These are phyloP conservation scores for Phoma sp. DNA, from an alignment of 2,329 filamentous ascomycete genomes.

Conservation along the genomic window DNA sequence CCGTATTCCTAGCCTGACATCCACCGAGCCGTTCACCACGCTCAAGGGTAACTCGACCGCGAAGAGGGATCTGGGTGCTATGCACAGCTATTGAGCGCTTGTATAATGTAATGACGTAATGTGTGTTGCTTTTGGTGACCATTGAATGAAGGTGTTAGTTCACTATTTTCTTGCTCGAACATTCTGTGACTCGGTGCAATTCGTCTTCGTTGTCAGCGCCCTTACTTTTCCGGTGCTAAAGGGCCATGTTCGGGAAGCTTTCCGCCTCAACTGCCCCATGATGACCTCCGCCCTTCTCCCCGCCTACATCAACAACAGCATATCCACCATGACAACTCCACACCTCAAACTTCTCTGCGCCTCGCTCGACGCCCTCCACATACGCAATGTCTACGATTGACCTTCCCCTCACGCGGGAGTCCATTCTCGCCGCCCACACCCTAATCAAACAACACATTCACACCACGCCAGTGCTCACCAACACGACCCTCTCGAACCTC, in stretches of 20 bases:
- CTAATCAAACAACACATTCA: conserved; percentile 81
- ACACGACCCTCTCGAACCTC: conserved; percentile 73
- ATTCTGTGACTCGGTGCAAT: background rate
- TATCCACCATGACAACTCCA: conserved; percentile 13
- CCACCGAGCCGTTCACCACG: conserved; percentile 43
- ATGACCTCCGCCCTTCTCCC: conserved; percentile 17
- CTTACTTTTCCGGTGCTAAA: conserved; percentile 9
- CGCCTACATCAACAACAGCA: conserved; percentile 3
- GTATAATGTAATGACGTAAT: conserved; percentile 7
- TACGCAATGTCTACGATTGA: conserved; percentile 31
- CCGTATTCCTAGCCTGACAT: conserved; percentile 64
- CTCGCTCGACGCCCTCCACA: background rate
- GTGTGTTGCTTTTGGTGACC: background rate
- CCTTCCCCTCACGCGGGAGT: conserved; percentile 73
- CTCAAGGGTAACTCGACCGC: conserved; percentile 18
- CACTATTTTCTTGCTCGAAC: background rate
- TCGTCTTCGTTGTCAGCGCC: background rate
- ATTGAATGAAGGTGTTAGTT: background rate
- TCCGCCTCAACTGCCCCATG: conserved; percentile 5
- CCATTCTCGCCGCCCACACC: conserved; percentile 74
- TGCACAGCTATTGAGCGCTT: conserved; percentile 5
- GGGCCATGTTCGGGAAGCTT: background rate
- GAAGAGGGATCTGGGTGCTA: conserved; percentile 23
- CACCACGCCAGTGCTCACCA: conserved; percentile 83
- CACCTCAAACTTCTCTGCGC: background rate